These are phyloP conservation scores for Geranium rotundifolium DNA, from an alignment of 345 rosid species.

Conservation along the genomic window DNA sequence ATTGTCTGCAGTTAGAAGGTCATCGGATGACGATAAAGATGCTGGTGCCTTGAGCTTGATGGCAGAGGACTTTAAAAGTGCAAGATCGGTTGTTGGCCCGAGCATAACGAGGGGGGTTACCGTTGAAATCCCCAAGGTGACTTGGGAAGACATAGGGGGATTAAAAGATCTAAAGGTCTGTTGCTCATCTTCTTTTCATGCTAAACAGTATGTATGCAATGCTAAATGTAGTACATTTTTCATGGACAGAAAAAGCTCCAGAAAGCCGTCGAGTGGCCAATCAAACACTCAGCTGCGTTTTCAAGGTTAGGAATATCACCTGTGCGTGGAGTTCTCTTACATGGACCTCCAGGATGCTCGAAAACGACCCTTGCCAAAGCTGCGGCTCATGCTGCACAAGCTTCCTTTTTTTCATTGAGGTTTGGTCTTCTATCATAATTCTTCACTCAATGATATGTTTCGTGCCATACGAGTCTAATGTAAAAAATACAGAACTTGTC, in stretches of 20 bases:
- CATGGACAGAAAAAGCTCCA: conserved; percentile 64
- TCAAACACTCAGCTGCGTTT: conserved; percentile 66
- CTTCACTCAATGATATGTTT: no score
- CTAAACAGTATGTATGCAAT: not conserved
- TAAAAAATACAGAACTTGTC: no score
- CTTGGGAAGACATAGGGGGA: conserved; percentile 94
- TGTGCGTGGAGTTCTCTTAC: conserved; percentile 71
- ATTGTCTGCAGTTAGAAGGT: conserved; percentile 43
- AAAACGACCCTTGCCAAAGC: conserved; percentile 99
- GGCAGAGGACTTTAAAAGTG: conserved; percentile 55
- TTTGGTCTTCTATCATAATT: conserved; percentile 5
- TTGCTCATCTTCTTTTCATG: not conserved
- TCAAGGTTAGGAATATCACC: conserved; percentile 71
- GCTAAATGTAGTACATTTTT: not conserved
- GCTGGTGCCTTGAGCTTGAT: conserved; percentile 26
- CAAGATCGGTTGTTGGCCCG: conserved; percentile 66
- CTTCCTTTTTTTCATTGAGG: conserved; percentile 87
- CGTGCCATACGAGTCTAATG: no score
- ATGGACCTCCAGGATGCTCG: conserved; percentile 99
- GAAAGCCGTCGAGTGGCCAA: conserved; percentile 95
- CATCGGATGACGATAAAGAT: conserved; percentile 23
- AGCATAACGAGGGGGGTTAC: conserved; percentile 90
- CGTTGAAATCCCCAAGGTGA: conserved; percentile 75
- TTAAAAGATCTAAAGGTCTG: conserved; percentile 51
- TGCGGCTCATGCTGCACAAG: conserved; percentile 83